A percentile compares a stretch with the other conserved stretches of the same genome.
Evolutionary conservation across 495 filamentous ascomycete genomes (phyloP).

Genomic region (Talaromyces trachyspermus): DNA sequence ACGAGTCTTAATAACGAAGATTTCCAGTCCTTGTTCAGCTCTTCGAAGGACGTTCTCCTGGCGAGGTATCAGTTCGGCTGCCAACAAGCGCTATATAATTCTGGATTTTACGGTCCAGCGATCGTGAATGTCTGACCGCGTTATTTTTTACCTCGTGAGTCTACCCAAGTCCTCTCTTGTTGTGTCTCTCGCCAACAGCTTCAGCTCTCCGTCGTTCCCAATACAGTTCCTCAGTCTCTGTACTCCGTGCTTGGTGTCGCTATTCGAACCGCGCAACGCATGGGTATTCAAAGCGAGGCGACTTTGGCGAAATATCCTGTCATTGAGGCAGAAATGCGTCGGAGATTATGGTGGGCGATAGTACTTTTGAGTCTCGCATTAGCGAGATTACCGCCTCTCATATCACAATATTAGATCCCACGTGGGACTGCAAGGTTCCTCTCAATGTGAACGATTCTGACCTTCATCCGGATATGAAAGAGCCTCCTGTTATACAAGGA

Average conservation of each 20-base stretch:
- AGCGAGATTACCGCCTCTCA: conserved; percentile 36
- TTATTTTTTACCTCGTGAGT: conserved; percentile 54
- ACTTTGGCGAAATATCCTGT: conserved; percentile 18
- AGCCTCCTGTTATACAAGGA: conserved; percentile 23
- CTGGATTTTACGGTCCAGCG: conserved; percentile 33
- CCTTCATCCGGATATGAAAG: conserved; percentile 43
- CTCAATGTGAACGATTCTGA: conserved; percentile 52
- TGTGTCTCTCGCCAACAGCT: conserved; percentile 14
- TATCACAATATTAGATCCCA: conserved; percentile 32
- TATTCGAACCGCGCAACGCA: conserved; percentile 46
- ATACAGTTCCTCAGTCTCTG: conserved; percentile 43
- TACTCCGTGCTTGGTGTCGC: conserved; percentile 47
- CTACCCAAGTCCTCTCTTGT: neutral
- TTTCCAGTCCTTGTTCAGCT: conserved; percentile 33
- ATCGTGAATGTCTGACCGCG: conserved; percentile 51
- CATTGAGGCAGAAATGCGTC: conserved; percentile 51
- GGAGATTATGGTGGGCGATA: conserved; percentile 55
- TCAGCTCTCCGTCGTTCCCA: conserved; percentile 42
- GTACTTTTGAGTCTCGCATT: conserved; percentile 45
- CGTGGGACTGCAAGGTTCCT: conserved; percentile 48
- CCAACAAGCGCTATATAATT: conserved; percentile 47
- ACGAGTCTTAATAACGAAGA: conserved; percentile 36
- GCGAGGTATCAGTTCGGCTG: conserved; percentile 43
- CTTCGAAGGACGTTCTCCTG: conserved; percentile 37
- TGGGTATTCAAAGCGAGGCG: conserved; percentile 45